phyloP scores from a whole-genome alignment of 352 stramenopile species.

The Pythium guiyangense region DNA sequence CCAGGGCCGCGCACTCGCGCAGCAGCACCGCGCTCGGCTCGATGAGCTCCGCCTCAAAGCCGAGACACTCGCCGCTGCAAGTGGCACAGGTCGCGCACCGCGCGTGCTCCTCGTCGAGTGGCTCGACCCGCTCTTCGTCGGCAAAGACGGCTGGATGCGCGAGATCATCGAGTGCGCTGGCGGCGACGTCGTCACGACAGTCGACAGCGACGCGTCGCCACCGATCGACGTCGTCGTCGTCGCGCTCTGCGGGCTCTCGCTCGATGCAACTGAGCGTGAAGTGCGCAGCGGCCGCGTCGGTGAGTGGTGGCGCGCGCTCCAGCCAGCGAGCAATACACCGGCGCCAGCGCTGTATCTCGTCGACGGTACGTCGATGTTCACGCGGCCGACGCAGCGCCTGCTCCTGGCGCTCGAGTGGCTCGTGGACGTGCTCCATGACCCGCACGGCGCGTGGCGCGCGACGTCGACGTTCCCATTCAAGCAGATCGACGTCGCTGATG shows the following conservation, averaged over 20 bases:
- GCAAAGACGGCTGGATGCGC: conserved; percentile 57
- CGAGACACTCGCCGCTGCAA: not conserved
- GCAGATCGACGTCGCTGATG: conserved; percentile 15
- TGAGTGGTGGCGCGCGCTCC: conserved; percentile 31
- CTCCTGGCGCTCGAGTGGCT: conserved; percentile 58
- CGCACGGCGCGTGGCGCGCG: conserved; percentile 20
- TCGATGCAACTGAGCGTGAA: conserved; percentile 39
- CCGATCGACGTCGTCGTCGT: conserved; percentile 47
- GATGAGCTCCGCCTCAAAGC: conserved; percentile 22
- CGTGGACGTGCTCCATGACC: conserved; percentile 31
- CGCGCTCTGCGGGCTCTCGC: conserved; percentile 51
- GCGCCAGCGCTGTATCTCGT: conserved; percentile 40
- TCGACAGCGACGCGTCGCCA: conserved; percentile 8
- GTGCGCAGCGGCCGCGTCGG: conserved; percentile 31
- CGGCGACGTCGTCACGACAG: conserved; percentile 26
- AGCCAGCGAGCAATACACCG: conserved; percentile 1
- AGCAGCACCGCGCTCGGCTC: conserved; percentile 22
- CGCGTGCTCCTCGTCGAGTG: conserved; percentile 64
- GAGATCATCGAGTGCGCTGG: conserved; percentile 56
- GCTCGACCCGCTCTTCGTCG: conserved; percentile 67
- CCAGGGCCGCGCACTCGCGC: conserved; percentile 30
- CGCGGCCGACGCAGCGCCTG: conserved; percentile 50
- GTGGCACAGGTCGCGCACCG: conserved; percentile 5
- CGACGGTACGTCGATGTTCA: conserved; percentile 75
- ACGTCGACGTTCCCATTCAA: conserved; percentile 42